phyloP scores from a whole-genome alignment of 805 yeast species.

The Cyberlindnera mississippiensis region DNA sequence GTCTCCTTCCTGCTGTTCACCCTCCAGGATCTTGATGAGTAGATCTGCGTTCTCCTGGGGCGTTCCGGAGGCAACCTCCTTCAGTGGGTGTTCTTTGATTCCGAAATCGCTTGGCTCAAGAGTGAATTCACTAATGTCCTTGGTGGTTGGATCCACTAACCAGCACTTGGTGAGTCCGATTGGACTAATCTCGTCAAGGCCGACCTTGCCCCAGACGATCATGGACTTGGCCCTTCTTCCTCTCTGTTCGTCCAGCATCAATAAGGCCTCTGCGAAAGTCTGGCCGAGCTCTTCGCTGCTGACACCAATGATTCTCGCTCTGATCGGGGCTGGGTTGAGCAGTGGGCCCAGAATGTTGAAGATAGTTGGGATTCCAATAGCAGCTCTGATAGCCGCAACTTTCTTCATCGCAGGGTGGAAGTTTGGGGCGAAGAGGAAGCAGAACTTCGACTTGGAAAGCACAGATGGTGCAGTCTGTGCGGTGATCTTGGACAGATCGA shows the following conservation, averaged over 20 bases:
- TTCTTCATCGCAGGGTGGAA: slow-evolving; percentile 90
- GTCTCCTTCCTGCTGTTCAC: slow-evolving; percentile 44
- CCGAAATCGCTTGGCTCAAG: slow-evolving; percentile 79
- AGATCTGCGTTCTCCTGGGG: slow-evolving; percentile 77
- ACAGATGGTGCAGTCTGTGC: slow-evolving; percentile 56
- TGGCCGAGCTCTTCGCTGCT: slow-evolving; percentile 75
- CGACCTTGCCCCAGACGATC: slow-evolving; percentile 91
- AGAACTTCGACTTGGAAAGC: slow-evolving; percentile 44
- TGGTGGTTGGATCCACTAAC: slow-evolving; percentile 50
- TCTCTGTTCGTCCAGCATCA: slow-evolving; percentile 49
- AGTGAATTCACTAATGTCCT: slow-evolving; percentile 39
- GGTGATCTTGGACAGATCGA: slow-evolving; percentile 70
- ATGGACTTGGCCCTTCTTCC: slow-evolving; percentile 51
- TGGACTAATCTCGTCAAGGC: slow-evolving; percentile 92
- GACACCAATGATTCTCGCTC: slow-evolving; percentile 86
- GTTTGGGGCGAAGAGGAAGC: slow-evolving; percentile 88
- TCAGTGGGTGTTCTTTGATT: slow-evolving; percentile 64
- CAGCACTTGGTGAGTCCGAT: slow-evolving; percentile 79
- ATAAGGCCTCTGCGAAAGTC: slow-evolving; percentile 79
- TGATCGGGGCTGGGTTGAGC: slow-evolving; percentile 81
- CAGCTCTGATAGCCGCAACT: slow-evolving; percentile 73
- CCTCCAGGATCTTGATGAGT: slow-evolving; percentile 40
- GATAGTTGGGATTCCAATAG: slow-evolving; percentile 85
- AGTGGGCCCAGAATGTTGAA: slow-evolving; percentile 94
- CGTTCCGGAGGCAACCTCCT: slow-evolving; percentile 74